Evolutionary conservation across 768 basidiomycete genomes (phyloP).

Genomic region (Floccularia luteovirens): DNA sequence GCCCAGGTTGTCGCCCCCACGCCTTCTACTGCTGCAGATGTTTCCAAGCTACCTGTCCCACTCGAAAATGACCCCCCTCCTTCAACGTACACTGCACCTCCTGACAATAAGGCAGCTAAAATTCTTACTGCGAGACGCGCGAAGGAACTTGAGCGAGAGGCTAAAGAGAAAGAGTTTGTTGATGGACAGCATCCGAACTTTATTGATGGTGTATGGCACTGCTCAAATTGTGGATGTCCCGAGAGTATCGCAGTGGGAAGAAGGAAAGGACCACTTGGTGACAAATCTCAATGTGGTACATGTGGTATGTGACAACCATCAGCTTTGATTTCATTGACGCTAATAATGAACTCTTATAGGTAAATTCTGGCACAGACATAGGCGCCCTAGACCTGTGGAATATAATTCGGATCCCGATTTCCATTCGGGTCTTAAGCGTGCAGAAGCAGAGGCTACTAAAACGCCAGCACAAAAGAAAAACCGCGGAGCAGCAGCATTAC

Average conservation of each 20-base stretch:
- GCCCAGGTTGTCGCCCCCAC: slow-evolving; percentile 55
- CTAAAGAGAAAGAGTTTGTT: slow-evolving; percentile 77
- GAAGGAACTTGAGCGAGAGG: slow-evolving; percentile 74
- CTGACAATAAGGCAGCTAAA: slow-evolving; percentile 41
- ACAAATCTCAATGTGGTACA: slow-evolving; percentile 86
- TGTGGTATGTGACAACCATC: slow-evolving; percentile 70
- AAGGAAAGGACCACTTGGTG: slow-evolving; percentile 84
- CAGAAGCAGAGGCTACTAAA: slow-evolving; percentile 50
- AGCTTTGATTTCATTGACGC: too few species aligned
- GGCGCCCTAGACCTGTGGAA: slow-evolving; percentile 71
- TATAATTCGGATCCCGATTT: slow-evolving; percentile 72
- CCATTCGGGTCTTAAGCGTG: slow-evolving; percentile 46
- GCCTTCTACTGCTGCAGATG: slow-evolving; percentile 61
- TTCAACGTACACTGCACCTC: slow-evolving; percentile 19
- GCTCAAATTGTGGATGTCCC: slow-evolving; percentile 91
- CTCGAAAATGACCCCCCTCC: slow-evolving; percentile 55
- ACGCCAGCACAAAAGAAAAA: slow-evolving; percentile 46
- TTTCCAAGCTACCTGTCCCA: slow-evolving; percentile 47
- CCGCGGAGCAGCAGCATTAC: slow-evolving; percentile 40
- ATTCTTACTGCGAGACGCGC: slow-evolving; percentile 51
- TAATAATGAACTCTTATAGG: slow-evolving; percentile 38
- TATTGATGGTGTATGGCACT: slow-evolving; percentile 89
- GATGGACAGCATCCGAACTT: slow-evolving; percentile 78
- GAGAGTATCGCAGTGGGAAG: slow-evolving; percentile 80
- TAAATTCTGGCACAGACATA: slow-evolving; percentile 86